Evolutionary conservation across 306 rosid species (phyloP).

Genomic region (Ceratonia siliqua): DNA sequence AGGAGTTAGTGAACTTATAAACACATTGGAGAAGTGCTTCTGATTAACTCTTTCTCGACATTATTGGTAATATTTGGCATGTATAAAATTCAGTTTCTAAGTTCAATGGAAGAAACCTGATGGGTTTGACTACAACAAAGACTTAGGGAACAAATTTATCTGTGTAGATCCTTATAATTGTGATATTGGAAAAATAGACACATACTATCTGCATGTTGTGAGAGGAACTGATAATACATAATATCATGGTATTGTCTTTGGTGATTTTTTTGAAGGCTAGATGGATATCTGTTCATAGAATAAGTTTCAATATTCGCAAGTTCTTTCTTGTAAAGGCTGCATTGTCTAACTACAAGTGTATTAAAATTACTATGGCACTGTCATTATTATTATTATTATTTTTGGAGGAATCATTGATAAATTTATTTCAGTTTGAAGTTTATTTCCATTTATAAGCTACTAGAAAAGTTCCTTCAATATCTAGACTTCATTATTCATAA

Average conservation of each 20-base stretch:
- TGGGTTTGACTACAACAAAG: background rate
- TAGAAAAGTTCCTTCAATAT: background rate
- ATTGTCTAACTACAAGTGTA: background rate
- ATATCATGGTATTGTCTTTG: background rate
- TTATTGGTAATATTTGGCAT: slow-evolving; percentile 1
- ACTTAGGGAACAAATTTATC: background rate
- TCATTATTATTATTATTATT: background rate
- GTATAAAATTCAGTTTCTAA: slow-evolving; percentile 1
- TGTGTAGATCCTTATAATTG: background rate
- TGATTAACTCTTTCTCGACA: background rate
- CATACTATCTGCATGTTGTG: background rate
- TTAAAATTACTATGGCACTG: background rate
- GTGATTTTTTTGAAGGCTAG: background rate
- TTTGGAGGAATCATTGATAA: background rate
- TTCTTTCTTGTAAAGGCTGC: background rate
- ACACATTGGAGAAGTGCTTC: slow-evolving; percentile 12
- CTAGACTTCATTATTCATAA: background rate
- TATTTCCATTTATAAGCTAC: background rate
- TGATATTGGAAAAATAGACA: background rate
- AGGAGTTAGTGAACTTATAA: slow-evolving; percentile 15
- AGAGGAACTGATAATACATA: slow-evolving; percentile 12
- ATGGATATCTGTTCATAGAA: background rate
- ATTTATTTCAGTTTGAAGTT: background rate
- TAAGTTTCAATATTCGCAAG: slow-evolving; percentile 9
- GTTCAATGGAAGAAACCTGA: slow-evolving; percentile 9